Conservation (phyloP, 2,329 filamentous ascomycete species). For the Ceratocystis variospora region DNA sequence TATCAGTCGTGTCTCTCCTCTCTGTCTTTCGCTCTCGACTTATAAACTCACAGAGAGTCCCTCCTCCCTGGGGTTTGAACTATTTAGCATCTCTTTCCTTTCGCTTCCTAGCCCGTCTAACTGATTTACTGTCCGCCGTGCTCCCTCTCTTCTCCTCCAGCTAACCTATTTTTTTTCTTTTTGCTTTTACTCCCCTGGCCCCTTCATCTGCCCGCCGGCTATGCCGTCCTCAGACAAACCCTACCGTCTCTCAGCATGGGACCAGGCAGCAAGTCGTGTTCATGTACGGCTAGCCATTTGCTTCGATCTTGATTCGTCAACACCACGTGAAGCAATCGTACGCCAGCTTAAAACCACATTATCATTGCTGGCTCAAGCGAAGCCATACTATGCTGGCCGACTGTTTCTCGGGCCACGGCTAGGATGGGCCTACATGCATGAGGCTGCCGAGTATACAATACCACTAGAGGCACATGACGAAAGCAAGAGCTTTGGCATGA, state of each 20-base stretch:
- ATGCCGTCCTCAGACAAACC: constrained; percentile 8
- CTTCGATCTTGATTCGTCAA: constrained; percentile 21
- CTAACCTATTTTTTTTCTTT: not conserved
- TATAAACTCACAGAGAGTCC: not conserved
- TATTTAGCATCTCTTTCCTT: not conserved
- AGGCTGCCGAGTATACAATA: constrained; percentile 20
- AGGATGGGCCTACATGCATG: constrained; percentile 21
- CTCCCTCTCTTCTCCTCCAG: not conserved
- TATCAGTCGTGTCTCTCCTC: not conserved
- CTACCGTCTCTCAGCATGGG: constrained; percentile 20
- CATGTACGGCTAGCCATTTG: constrained; percentile 21
- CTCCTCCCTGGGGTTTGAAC: not conserved
- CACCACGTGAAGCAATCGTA: constrained; percentile 9
- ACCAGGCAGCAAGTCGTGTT: constrained; percentile 20
- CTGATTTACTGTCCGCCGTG: not conserved
- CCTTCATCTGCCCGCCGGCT: not conserved
- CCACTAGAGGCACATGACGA: constrained; percentile 21
- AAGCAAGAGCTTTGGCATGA: constrained; percentile 21
- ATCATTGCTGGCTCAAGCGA: constrained; percentile 19
- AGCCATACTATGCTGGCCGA: constrained; percentile 24
- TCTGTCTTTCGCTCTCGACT: not conserved
- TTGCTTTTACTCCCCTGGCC: not conserved
- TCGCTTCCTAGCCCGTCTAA: not conserved
- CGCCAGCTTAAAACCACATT: constrained; percentile 21
- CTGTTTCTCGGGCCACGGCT: constrained; percentile 21